Base-by-base conservation (phyloP, 768 basidiomycete species). In the Suillus sp. region DNA sequence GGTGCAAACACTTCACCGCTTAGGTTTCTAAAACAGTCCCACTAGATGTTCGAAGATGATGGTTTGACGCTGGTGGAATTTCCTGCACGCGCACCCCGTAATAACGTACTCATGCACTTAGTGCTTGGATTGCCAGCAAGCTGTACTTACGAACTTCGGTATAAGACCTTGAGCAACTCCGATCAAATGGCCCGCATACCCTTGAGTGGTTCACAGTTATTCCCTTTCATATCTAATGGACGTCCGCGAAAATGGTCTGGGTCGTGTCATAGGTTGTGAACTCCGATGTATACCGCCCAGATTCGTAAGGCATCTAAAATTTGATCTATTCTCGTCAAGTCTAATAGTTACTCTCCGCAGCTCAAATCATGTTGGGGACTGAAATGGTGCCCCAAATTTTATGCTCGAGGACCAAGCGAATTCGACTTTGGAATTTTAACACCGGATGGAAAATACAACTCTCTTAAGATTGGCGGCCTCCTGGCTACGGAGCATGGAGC, bases 331-430 rank as follows among this genome's bases (percentile, higher is more conserved):
- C 50, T 20, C 35, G 4, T 22, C 0, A 20, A 40, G 20, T 34
- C 59, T 64, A 37, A 66, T 30, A 18, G 20, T 53, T 60, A 16
- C 1, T 54, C 14, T 51, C 58, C 68, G 40, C 14, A 74, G 73
- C 64, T 76, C 37, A 11, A 57, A 40, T 70, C 73, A 18, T 62
- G 74, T 62, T 76, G 75, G 75, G 75, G 75, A 63, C 71, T 73
- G 60, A 70, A 73, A 37, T 74, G 73, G 73, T 60, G 68, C 35
- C 60, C 65, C 18, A 64, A 70, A 61, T 67, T 64, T 65, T 47
- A 45, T 61, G 68, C 73, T 56, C 65, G 58, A 40, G 70, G 73
- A 18, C 71, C 73, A 35, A 75, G 73, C 40, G 51, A 66, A 40
- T 57, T 40, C 27, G 56, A 57, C 38, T 7, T 57, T 20, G 56